Conservation (phyloP, 2,329 filamentous ascomycete species). For the Calonectria crousiana region DNA sequence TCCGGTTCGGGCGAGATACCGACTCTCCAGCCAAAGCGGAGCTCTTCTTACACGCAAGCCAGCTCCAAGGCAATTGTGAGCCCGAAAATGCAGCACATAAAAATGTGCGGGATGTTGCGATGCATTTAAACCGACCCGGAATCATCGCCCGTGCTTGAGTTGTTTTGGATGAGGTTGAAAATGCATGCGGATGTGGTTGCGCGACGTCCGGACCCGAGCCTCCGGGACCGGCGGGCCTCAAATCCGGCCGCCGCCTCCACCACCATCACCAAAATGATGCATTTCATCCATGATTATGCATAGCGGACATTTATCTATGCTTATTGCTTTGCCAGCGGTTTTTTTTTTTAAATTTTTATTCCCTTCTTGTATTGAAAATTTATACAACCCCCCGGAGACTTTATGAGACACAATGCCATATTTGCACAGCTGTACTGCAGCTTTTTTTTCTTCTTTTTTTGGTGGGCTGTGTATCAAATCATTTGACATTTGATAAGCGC, state of each 20-base stretch:
- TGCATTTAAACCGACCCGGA: neutral
- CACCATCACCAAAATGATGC: neutral
- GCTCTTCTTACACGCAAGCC: neutral
- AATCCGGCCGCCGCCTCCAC: conserved; percentile 31
- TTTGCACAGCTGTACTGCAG: neutral
- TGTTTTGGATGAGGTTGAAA: neutral
- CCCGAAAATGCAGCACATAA: neutral
- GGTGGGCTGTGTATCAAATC: neutral
- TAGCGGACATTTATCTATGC: conserved; percentile 14
- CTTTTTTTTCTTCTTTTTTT: neutral
- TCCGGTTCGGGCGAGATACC: conserved; percentile 25
- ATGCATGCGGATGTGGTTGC: conserved; percentile 22
- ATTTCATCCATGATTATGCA: conserved; percentile 15
- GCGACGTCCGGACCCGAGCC: conserved; percentile 22
- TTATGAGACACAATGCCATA: neutral
- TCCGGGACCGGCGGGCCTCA: conserved; percentile 39
- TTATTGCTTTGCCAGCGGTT: neutral
- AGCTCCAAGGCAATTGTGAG: neutral
- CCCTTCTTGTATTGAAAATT: neutral
- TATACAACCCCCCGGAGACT: neutral
- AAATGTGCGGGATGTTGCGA: neutral
- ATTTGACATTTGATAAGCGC: neutral
- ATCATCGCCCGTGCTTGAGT: neutral
- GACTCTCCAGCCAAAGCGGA: conserved; percentile 12
- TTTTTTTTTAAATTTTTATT: too few species aligned